These are phyloP conservation scores for Ophiorrhiza pumila DNA, from an alignment of 257 asterid species.

Conservation along the genomic window DNA sequence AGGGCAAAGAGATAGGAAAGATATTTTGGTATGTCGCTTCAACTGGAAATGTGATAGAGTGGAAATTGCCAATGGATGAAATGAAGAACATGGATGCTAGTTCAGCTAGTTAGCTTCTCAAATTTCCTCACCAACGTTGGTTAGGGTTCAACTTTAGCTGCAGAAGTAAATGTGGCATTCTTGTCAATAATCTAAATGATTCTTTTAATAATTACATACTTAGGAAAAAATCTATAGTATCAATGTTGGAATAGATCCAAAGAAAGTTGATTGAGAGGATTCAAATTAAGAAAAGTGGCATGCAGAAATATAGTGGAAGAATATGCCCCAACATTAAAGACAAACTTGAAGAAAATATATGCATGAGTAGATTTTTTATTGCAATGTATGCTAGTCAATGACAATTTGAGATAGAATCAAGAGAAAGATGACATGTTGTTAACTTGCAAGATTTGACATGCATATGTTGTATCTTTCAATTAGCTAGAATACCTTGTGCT, in stretches of 20 bases:
- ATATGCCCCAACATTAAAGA: not conserved
- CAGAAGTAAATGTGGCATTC: not conserved
- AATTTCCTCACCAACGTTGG: not conserved
- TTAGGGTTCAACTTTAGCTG: not conserved
- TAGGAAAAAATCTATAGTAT: not conserved
- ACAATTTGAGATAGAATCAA: not conserved
- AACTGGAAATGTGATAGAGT: not conserved
- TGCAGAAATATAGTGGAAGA: not conserved
- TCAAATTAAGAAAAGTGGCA: not conserved
- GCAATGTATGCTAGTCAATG: not conserved
- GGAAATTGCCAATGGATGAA: not conserved
- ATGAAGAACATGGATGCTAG: not conserved
- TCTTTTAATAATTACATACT: not conserved
- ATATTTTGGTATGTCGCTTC: not conserved
- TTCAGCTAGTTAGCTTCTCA: not conserved
- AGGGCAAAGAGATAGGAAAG: not conserved
- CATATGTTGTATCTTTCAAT: too few species aligned
- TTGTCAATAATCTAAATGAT: too few species aligned
- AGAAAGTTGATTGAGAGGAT: not conserved
- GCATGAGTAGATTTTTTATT: not conserved
- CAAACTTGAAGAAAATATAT: not conserved
- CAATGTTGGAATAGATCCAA: not conserved
- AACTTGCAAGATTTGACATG: too few species aligned
- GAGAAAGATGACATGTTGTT: too few species aligned
- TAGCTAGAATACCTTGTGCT: too few species aligned